Evolutionary conservation across 2,329 filamentous ascomycete genomes (phyloP), one percentile per base, ranked within the genome.

Genomic region (Alternaria ethzedia): DNA sequence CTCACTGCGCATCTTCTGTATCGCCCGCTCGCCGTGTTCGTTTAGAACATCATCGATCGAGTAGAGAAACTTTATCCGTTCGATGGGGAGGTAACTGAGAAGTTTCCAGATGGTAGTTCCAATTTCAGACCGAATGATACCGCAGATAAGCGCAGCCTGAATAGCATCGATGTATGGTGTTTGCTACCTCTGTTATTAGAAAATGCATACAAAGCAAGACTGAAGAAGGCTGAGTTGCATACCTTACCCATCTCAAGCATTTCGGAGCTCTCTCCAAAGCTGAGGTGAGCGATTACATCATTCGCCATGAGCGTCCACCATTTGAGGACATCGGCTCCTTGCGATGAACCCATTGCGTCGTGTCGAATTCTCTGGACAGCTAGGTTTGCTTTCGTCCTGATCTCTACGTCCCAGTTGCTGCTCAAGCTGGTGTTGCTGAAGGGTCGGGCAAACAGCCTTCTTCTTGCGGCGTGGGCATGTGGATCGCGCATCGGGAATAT

Each of bases 261-360:
- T 6, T 74, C 67, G 58, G 83, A 82, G 2, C 69, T 73, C 45
- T 81, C 78, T 15, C 81, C 81, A 62, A 82, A 82, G 43, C 76
- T 75, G 5, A 83, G 62, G 51, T 80, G 70, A 2, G 75, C 74
- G 20, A 75, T 77, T 8, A 82, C 74, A 67, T 83, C 81, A 0
- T 76, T 76, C 8, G 80, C 77, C 72, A 82, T 77, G 12, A 82
- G 75, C 13, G 78, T 81, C 71, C 72, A 78, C 79, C 79, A 74
- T 54, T 80, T 78, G 50, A 81, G 57, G 6, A 76, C 50, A 54
- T 83, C 81, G 12, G 57, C 15, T 51, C 68, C 26, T 75, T 74
- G 2, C 61, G 61, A n/a, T 3, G 54, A n/a, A 20, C 20, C 28
- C 2, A 17, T 10, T 9, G 69, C 72, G 50, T 68, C 64, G 2